Percentiles rank a stretch among this genome's conserved stretches.
Evolutionary conservation across 768 basidiomycete species (phyloP).

Genomic region (Chlorophyllum brunneum): DNA sequence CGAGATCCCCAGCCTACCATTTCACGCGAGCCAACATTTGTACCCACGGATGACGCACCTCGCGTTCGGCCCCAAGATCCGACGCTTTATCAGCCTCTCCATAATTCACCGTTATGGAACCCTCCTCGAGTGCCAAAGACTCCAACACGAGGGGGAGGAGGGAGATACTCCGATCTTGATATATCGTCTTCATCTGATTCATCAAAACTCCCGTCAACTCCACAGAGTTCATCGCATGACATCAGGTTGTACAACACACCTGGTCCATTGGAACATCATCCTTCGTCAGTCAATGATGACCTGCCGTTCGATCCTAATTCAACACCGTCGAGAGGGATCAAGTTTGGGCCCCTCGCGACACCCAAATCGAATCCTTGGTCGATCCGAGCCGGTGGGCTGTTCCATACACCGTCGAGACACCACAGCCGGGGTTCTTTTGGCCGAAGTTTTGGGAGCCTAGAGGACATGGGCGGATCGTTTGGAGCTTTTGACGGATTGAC

Average conservation of each 20-base stretch:
- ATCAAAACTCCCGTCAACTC: slow-evolving; percentile 50
- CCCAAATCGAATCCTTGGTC: slow-evolving; percentile 57
- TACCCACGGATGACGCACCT: slow-evolving; percentile 55
- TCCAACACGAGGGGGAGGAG: slow-evolving; percentile 33
- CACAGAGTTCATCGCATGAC: slow-evolving; percentile 38
- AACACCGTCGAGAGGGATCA: slow-evolving; percentile 77
- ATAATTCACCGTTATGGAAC: slow-evolving; percentile 60
- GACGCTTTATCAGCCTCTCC: slow-evolving; percentile 56
- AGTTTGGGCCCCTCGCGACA: slow-evolving; percentile 57
- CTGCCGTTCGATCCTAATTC: slow-evolving; percentile 74
- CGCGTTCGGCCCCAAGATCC: slow-evolving; percentile 43
- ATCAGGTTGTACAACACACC: slow-evolving; percentile 40
- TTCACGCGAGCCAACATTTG: slow-evolving; percentile 65
- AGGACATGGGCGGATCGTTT: slow-evolving; percentile 24
- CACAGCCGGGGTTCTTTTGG: slow-evolving; percentile 28
- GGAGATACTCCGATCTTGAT: slow-evolving; percentile 35
- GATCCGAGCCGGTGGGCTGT: slow-evolving; percentile 37
- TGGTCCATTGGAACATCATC: slow-evolving; percentile 28
- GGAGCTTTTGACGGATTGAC: slow-evolving; percentile 9
- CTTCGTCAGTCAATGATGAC: slow-evolving; percentile 34
- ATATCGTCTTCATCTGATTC: slow-evolving; percentile 45
- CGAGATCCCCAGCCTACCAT: slow-evolving; percentile 24
- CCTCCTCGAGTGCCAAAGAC: slow-evolving; percentile 43
- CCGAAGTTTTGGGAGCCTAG: slow-evolving; percentile 27
- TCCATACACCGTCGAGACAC: slow-evolving; percentile 50